These are phyloP conservation scores for Andrographis paniculata DNA, from an alignment of 305 asterid genomes.

Conservation along the genomic window DNA sequence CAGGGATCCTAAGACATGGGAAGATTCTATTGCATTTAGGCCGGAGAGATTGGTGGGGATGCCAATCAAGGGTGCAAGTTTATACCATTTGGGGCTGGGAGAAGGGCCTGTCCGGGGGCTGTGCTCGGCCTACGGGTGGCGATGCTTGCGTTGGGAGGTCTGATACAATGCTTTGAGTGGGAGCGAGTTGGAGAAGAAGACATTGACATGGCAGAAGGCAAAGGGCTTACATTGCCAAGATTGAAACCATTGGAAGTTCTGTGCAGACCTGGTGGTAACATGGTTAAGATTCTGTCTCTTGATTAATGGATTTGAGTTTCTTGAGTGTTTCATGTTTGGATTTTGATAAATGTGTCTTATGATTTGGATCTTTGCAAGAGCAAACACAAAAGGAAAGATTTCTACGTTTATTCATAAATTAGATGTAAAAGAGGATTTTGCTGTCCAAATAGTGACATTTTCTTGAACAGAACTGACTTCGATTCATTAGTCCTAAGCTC, in stretches of 20 bases:
- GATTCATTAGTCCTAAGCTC: too few relatives aligned
- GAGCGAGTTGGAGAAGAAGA: neutral
- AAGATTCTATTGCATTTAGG: too few relatives aligned
- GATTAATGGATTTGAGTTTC: too few relatives aligned
- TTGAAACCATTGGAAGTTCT: conserved; percentile 12
- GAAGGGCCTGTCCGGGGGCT: conserved; percentile 3
- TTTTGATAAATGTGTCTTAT: too few relatives aligned
- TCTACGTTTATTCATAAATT: too few relatives aligned
- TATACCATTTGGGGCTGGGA: conserved; percentile 1
- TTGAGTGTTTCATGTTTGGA: too few relatives aligned
- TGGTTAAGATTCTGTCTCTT: too few relatives aligned
- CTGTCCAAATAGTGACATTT: too few relatives aligned
- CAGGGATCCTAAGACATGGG: conserved; percentile 15
- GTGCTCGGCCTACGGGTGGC: neutral
- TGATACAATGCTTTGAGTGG: conserved; percentile 20
- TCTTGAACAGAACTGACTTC: too few relatives aligned
- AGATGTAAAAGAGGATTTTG: too few relatives aligned
- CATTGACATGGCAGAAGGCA: conserved; percentile 12
- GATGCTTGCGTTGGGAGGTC: neutral
- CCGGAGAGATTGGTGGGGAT: conserved; percentile 7
- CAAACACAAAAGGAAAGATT: too few relatives aligned
- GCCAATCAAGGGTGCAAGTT: conserved; percentile 2
- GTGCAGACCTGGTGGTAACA: neutral
- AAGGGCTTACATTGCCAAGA: conserved; percentile 4
- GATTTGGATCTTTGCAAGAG: too few relatives aligned